A percentile compares a stretch with the other conserved stretches of the same genome.
Evolutionary conservation across 1,284 basidiomycete species (phyloP).

Genomic region (Irpex lacteus): DNA sequence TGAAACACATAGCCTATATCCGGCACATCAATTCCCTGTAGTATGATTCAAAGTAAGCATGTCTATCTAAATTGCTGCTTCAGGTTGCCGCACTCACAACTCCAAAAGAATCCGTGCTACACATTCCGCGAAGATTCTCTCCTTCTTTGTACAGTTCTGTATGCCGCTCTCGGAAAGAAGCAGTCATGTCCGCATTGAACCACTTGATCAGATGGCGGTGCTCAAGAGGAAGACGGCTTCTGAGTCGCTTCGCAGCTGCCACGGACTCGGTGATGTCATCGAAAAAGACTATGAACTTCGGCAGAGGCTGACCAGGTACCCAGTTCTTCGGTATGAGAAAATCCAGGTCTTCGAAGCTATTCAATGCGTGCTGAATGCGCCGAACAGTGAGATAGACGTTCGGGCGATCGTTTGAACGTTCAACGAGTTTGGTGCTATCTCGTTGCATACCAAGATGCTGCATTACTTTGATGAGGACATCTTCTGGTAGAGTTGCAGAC

Average conservation of each 20-base stretch:
- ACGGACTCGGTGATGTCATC: conserved; percentile 21
- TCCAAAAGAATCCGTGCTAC: conserved; percentile 30
- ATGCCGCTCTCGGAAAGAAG: conserved; percentile 14
- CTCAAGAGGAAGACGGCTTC: conserved; percentile 9
- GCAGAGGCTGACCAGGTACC: conserved; percentile 1
- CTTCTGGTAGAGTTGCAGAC: conserved; percentile 6
- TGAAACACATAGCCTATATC: conserved; percentile 32
- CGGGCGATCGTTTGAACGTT: conserved; percentile 5
- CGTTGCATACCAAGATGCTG: neutral
- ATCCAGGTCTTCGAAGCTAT: conserved; percentile 1
- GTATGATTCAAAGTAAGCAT: neutral
- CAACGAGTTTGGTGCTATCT: neutral
- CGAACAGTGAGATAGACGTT: conserved; percentile 4
- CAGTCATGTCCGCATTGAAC: conserved; percentile 20
- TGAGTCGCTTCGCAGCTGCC: conserved; percentile 11
- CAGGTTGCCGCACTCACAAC: conserved; percentile 27
- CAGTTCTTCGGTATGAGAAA: conserved; percentile 8
- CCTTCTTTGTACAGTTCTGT: conserved; percentile 17
- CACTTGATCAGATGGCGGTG: conserved; percentile 17
- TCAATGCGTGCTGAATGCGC: conserved; percentile 4
- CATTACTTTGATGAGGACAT: conserved; percentile 1
- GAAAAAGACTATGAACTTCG: conserved; percentile 30
- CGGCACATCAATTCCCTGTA: conserved; percentile 33
- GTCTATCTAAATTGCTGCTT: neutral
- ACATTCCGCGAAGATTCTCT: conserved; percentile 21